Evolutionary conservation across 1,284 basidiomycete genomes (phyloP).

Genomic region (Schizophyllum amplum): DNA sequence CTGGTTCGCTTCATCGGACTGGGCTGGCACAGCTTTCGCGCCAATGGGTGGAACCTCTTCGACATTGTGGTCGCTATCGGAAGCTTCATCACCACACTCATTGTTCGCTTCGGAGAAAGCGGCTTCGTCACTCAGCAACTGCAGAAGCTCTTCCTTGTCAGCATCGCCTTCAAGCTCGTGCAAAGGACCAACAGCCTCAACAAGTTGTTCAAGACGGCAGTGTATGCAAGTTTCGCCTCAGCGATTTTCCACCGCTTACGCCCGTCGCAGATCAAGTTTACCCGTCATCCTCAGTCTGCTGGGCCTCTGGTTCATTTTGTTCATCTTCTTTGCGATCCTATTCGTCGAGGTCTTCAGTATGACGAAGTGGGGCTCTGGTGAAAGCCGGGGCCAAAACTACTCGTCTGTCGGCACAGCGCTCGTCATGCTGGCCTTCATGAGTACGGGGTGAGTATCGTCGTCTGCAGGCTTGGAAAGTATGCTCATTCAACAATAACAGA

Average conservation of each 20-base stretch:
- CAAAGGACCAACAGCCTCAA: conserved; percentile 87
- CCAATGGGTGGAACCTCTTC: conserved; percentile 92
- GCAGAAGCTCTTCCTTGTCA: conserved; percentile 92
- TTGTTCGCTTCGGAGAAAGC: conserved; percentile 53
- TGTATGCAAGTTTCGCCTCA: conserved; percentile 44
- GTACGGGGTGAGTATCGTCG: conserved; percentile 46
- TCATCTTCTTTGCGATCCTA: conserved; percentile 89
- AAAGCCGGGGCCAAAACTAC: conserved; percentile 76
- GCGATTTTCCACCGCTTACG: conserved; percentile 1
- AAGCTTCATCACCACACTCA: conserved; percentile 78
- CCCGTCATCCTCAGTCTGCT: conserved; percentile 85
- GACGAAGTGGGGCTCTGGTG: conserved; percentile 78
- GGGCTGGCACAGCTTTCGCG: conserved; percentile 77
- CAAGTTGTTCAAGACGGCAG: conserved; percentile 93
- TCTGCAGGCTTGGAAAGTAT: conserved; percentile 11
- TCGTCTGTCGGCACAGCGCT: conserved; percentile 74
- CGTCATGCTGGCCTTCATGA: conserved; percentile 82
- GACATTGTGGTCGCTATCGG: conserved; percentile 81
- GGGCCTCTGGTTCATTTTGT: conserved; percentile 85
- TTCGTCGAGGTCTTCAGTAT: conserved; percentile 90
- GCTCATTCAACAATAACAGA: conserved; percentile 27
- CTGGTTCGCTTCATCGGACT: conserved; percentile 76
- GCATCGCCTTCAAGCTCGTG: conserved; percentile 91
- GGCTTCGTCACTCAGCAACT: conserved; percentile 61
- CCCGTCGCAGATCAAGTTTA: conserved; percentile 62